Evolutionary conservation across 148 eudicot species (phyloP).

Genomic region (Chenopodium quinoa): DNA sequence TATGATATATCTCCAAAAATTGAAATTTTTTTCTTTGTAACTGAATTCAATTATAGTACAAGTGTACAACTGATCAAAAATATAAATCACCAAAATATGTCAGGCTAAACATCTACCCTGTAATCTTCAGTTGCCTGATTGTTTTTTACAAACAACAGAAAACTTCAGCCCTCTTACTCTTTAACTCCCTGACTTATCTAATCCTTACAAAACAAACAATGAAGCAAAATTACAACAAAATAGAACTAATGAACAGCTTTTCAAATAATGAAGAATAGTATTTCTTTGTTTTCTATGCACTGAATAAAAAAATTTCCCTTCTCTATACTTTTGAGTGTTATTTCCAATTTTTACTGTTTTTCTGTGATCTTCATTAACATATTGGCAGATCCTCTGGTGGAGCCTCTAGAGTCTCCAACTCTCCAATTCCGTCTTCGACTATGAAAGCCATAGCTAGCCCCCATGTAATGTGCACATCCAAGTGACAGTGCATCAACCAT

Average conservation of each 20-base stretch:
- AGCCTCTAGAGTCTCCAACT: conserved; percentile 45
- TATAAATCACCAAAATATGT: conserved; percentile 25
- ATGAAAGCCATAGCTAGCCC: conserved; percentile 74
- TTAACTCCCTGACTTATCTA: conserved; percentile 19
- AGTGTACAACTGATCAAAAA: conserved; percentile 26
- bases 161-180: conserved; percentile 5
- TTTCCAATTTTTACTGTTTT: conserved; percentile 6
- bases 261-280: conserved; percentile 11
- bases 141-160: background rate
- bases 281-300: conserved; percentile 7
- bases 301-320: background rate
- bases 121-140: background rate
- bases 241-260: conserved; percentile 5
- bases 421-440: conserved; percentile 67
- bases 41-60: conserved; percentile 20
- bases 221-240: background rate
- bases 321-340: conserved; percentile 21
- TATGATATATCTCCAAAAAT: conserved; percentile 17
- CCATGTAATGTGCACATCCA: conserved; percentile 82
- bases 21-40: conserved; percentile 16
- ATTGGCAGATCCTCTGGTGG: conserved; percentile 65
- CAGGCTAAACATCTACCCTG: conserved; percentile 22
- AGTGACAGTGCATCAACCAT: conserved; percentile 85
- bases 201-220: background rate
- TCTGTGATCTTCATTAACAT: conserved; percentile 33